phyloP scores from a whole-genome alignment of 2,329 filamentous ascomycete species.

The Colletotrichum filicis region DNA sequence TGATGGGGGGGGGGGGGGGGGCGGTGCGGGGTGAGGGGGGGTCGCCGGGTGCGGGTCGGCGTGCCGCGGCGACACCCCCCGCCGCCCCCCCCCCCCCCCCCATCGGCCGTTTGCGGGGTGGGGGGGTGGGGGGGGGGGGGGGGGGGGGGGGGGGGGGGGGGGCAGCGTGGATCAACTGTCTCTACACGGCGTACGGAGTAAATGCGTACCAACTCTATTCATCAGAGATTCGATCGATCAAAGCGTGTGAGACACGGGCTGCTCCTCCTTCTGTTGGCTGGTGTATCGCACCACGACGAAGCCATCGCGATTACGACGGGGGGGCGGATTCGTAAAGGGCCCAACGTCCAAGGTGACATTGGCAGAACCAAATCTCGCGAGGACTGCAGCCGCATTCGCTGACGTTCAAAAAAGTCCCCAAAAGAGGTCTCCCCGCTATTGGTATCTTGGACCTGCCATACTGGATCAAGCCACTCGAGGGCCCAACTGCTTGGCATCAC shows the following conservation, averaged over 20 bases:
- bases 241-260: neutral
- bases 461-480: conserved; percentile 10
- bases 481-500: neutral
- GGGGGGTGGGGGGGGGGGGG: neutral
- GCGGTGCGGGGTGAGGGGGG: too few species aligned
- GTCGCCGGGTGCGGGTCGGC: too few species aligned
- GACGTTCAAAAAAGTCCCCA: neutral
- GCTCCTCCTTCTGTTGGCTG: conserved; percentile 6
- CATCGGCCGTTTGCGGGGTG: too few species aligned
- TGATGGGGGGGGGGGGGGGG: neutral
- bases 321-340: neutral
- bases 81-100: too few species aligned
- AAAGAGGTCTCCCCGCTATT: neutral
- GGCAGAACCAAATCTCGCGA: neutral
- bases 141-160: too few species aligned
- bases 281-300: conserved; percentile 19
- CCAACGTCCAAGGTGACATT: conserved; percentile 5
- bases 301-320: conserved; percentile 16
- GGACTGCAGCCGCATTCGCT: neutral
- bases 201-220: neutral
- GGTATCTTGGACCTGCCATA: conserved; percentile 2
- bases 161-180: neutral
- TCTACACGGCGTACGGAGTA: too few species aligned
- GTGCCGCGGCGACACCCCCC: too few species aligned
- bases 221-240: conserved; percentile 2